Base-by-base conservation (phyloP, 176 grass and related monocot species). In the Oryza meridionalis region DNA sequence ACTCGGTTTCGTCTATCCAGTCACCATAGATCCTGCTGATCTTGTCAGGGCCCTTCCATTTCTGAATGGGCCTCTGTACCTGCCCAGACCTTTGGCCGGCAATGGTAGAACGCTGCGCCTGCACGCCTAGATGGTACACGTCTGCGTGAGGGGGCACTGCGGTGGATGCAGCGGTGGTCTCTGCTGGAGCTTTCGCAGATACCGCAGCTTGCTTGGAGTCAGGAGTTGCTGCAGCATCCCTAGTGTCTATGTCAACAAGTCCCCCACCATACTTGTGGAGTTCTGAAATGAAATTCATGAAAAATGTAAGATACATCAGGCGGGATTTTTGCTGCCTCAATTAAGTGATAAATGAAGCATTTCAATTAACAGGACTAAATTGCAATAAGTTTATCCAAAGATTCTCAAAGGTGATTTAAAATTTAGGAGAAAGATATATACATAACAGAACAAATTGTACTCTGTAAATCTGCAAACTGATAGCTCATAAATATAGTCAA, bases 11-110 rank as follows among this genome's bases (percentile, higher is more conserved):
- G 4, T 99, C 91, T 75, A 99, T 97, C 94, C 92, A 94, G 37
- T 97, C 94, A 61, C 94, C 94, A 88, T 94, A 94, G 73, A 97
- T 97, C 49, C 94, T 87, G 84, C 92, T 97, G 67, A 99, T 99
- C 88, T 92, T 99, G 85, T 96, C 93, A 1, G 93, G 96, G 22
- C 96, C 93, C 81, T 95, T 91, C 96, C 96, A 99, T 83, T 99
- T 99, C 74, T 99, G 91, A 78, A 94, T 85, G 51, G 93, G 84
- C 51, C 91, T 94, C 64, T 92, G 96, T 51, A 86, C 86, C 24
- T 96, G 93, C 25, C 80, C 91, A 8, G 89, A 86, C 78, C 90
- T 97, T 73, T 92, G 92, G 82, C 67, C 85, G 32, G 46, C 81
- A 22, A 92, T 79, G 16, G 85, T 70, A 61, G 85, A 88, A 42